Conservation (phyloP, 345 rosid species). For the Melastoma malabathricum region DNA sequence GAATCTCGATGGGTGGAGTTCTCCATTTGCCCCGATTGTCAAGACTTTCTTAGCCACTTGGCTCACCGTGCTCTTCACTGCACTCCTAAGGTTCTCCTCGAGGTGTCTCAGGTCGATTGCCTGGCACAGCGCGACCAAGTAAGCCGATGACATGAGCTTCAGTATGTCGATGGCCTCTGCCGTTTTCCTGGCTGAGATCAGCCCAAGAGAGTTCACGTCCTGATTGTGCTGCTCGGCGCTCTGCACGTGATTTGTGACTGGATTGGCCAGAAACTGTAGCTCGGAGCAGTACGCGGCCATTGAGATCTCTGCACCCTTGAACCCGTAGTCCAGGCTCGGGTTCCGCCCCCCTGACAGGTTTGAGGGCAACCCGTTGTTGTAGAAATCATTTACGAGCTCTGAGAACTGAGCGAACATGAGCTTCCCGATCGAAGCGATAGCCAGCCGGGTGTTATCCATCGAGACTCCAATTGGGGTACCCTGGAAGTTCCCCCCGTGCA, state of each 20-base stretch:
- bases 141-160: constrained; percentile 46
- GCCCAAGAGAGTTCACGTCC: constrained; percentile 53
- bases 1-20: constrained; percentile 27
- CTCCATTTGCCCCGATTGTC: constrained; percentile 13
- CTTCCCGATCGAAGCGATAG: constrained; percentile 53
- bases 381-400: constrained; percentile 35
- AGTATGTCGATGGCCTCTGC: constrained; percentile 39
- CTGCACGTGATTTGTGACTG: constrained; percentile 54
- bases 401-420: constrained; percentile 47
- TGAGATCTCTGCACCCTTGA: constrained; percentile 31
- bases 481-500: constrained; percentile 49
- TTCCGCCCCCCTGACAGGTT: constrained; percentile 27
- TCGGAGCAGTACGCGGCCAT: constrained; percentile 53
- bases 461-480: constrained; percentile 66
- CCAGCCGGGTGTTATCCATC: constrained; percentile 57
- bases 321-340: constrained; percentile 34
- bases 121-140: constrained; percentile 27
- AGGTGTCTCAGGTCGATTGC: constrained; percentile 30
- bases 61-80: constrained; percentile 18
- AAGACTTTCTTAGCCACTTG: constrained; percentile 21
- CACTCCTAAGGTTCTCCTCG: constrained; percentile 23
- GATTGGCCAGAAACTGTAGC: constrained; percentile 52
- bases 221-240: constrained; percentile 63
- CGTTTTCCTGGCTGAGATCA: constrained; percentile 29
- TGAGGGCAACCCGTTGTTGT: constrained; percentile 40